Conservation (phyloP, 352 stramenopile genomes). For the Globisporangium cederbergense region DNA sequence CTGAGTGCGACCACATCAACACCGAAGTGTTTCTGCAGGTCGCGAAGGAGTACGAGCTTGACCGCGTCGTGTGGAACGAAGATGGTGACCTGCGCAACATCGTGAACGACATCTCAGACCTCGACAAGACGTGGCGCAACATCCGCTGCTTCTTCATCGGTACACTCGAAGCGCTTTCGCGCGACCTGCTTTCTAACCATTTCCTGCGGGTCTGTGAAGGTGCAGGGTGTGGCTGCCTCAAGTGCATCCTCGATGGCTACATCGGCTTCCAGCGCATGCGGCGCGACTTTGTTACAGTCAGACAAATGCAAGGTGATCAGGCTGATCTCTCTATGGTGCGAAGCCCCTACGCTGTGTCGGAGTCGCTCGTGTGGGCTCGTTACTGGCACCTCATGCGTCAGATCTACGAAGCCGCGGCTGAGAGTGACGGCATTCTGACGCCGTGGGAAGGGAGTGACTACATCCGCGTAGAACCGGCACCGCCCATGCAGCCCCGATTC, state of each 20-base stretch:
- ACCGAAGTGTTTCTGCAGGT: constrained; percentile 68
- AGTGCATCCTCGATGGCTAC: constrained; percentile 81
- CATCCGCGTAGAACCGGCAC: constrained; percentile 29
- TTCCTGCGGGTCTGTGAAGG: constrained; percentile 68
- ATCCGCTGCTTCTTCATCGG: constrained; percentile 65
- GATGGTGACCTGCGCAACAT: constrained; percentile 68
- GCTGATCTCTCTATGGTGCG: constrained; percentile 1
- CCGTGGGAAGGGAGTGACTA: constrained; percentile 44
- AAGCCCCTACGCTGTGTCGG: constrained; percentile 42
- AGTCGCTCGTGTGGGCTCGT: constrained; percentile 64
- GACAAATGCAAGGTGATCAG: constrained; percentile 14
- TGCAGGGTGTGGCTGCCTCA: constrained; percentile 73
- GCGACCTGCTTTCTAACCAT: constrained; percentile 44
- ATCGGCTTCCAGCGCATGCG: constrained; percentile 79
- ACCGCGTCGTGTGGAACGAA: constrained; percentile 62
- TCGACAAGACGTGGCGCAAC: constrained; percentile 59
- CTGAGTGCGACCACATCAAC: constrained; percentile 48
- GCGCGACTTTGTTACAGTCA: constrained; percentile 28
- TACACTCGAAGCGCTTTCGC: constrained; percentile 54
- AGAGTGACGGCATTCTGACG: constrained; percentile 62
- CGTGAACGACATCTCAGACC: constrained; percentile 57
- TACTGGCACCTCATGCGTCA: constrained; percentile 85
- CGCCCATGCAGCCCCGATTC: constrained; percentile 37
- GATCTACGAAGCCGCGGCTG: constrained; percentile 57
- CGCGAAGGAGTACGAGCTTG: constrained; percentile 70